Percentiles rank a stretch among this genome's conserved stretches.
Evolutionary conservation across 2,329 filamentous ascomycete genomes (phyloP).

Genomic region (Zymoseptoria crescenta): DNA sequence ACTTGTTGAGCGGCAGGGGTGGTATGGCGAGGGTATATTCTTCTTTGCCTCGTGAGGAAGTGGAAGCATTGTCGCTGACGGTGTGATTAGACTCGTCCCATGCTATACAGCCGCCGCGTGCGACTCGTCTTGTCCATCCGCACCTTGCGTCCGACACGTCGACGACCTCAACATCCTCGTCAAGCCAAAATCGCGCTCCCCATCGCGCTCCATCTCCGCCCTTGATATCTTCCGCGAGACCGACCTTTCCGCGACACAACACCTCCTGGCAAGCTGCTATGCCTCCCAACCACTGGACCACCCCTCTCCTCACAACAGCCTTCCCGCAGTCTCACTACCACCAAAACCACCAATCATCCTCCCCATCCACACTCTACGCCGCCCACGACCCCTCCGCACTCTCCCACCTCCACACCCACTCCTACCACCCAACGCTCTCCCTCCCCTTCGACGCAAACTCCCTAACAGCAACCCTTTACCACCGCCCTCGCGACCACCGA

Average conservation of each 20-base stretch:
- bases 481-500: conserved; percentile 44
- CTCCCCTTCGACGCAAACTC: conserved; percentile 43
- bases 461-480: conserved; percentile 32
- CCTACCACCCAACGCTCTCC: conserved; percentile 36
- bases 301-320: not conserved
- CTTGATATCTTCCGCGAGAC: not conserved
- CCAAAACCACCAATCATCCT: not conserved
- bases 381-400: not conserved
- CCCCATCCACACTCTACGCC: not conserved
- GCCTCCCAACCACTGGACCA: not conserved
- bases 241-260: too few species aligned
- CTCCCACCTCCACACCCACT: conserved; percentile 24
- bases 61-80: not conserved
- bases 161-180: not conserved
- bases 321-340: not conserved
- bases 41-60: not conserved
- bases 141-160: not conserved
- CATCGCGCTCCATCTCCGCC: not conserved
- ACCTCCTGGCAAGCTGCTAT: not conserved
- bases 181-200: too few species aligned
- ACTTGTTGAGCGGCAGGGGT: not conserved
- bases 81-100: not conserved
- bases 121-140: not conserved
- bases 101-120: too few species aligned
- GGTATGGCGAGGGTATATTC: not conserved